Base-by-base conservation (phyloP, 495 filamentous ascomycete species). In the Tirmania nivea region DNA sequence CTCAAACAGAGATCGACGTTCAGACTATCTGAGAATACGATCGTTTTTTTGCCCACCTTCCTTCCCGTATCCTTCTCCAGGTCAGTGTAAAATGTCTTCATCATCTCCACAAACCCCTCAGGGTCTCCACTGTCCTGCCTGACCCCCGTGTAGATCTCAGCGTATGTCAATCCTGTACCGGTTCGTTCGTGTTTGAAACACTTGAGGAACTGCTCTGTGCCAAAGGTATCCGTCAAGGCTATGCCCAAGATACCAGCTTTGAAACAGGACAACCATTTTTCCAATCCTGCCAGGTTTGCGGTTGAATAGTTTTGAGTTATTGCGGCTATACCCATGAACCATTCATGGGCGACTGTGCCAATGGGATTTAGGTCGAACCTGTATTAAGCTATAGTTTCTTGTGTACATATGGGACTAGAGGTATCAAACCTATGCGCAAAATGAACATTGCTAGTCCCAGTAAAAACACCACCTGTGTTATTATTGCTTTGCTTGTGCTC, bases 241-340 rank as follows among this genome's bases (percentile, higher is more conserved):
- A 97, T 90, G 6, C 83, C 80, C 14, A 97, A 79, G 10, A 90
- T 83, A 2, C 87, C 88, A 66, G 87, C 79, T 0, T 89, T 90
- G 60, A 94, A 97, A 57, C 86, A 93, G 11, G 77, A 79, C 17
- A 94, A 73, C 90, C 90, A 97, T 63, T 87, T 84, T 50, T 75
- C 68, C 61, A 97, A 69, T 0, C 83, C 85, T 55, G 79, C 73
- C 65, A 89, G 85, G 54, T 86, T 94, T 7, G 92, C 86, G 51
- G 75, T 73, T 56, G 73, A 69, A 60, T 96, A 97, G 67, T 94
- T 78, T 53, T 83, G 73, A 3, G 83, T 88, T 60, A 94, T 83
- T 35, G 90, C 88, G 14, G 90, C 90, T 52, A 93, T 85, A 42
- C 84, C 85, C 90, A 97, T 97, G 69, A 94, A 95, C 92, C 92